Evolutionary conservation across 106 monocot species (phyloP).

Genomic region (Dactylorhiza incarnata): DNA sequence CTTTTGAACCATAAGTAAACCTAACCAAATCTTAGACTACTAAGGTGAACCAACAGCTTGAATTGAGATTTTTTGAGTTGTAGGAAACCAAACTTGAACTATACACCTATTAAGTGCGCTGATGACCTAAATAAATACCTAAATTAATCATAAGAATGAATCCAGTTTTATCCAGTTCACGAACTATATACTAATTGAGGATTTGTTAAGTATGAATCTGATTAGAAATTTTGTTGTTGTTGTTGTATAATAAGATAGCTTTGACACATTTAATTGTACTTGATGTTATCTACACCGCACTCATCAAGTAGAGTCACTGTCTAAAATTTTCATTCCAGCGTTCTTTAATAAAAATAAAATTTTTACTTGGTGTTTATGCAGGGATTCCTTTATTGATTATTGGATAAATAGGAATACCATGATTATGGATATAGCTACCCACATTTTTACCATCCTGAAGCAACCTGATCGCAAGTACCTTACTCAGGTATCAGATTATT

Average conservation of each 20-base stretch:
- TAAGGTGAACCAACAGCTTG: no score
- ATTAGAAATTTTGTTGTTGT: neutral
- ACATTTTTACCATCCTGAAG: slow-evolving; percentile 73
- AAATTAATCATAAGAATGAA: neutral
- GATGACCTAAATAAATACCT: no score
- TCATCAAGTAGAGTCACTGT: neutral
- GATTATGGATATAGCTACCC: slow-evolving; percentile 70
- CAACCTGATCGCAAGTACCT: slow-evolving; percentile 67
- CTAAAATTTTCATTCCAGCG: neutral
- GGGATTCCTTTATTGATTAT: slow-evolving; percentile 74
- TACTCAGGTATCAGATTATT: slow-evolving; percentile 39
- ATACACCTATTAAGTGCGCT: no score
- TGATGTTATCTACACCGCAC: neutral
- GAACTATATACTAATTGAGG: neutral
- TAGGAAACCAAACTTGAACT: no score
- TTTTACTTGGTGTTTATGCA: slow-evolving; percentile 21
- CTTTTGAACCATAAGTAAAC: no score
- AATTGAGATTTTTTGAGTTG: no score
- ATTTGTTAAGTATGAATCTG: neutral
- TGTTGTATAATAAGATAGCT: neutral
- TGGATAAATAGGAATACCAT: slow-evolving; percentile 83
- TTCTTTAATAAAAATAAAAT: neutral
- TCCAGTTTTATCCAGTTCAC: neutral
- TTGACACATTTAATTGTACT: neutral
- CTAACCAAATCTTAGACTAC: no score